Evolutionary conservation across 2,329 filamentous ascomycete genomes (phyloP).

Genomic region (Akanthomyces muscarius): DNA sequence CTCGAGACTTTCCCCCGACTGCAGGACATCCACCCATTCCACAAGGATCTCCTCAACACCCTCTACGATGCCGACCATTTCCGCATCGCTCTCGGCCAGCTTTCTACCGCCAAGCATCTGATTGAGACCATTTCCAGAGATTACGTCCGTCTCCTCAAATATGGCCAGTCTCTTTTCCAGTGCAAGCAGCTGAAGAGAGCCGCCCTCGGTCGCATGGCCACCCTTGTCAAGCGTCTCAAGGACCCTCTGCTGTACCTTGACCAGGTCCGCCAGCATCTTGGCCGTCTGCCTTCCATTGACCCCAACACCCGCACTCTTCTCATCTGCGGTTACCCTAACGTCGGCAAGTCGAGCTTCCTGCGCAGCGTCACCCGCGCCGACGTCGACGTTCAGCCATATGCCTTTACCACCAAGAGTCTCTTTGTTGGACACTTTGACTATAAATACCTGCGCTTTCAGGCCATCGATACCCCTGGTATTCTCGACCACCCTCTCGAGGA

Average conservation of each 20-base stretch:
- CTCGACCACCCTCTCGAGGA: constrained; percentile 95
- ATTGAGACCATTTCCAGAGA: constrained; percentile 96
- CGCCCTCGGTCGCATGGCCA: constrained; percentile 95
- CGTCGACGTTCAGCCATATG: constrained; percentile 95
- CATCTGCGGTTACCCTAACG: constrained; percentile 96
- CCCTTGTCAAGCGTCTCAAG: constrained; percentile 89
- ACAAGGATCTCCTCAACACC: constrained; percentile 79
- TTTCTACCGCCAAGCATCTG: constrained; percentile 92
- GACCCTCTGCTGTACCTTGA: constrained; percentile 94
- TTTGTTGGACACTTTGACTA: constrained; percentile 98
- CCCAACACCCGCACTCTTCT: constrained; percentile 94
- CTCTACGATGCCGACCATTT: constrained; percentile 99
- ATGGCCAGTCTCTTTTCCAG: constrained; percentile 94
- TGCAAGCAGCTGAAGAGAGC: constrained; percentile 98
- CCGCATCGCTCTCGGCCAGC: constrained; percentile 90
- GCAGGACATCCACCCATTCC: constrained; percentile 93
- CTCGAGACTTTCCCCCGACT: constrained; percentile 90
- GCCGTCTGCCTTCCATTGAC: constrained; percentile 96
- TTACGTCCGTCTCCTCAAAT: constrained; percentile 88
- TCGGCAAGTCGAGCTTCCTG: constrained; percentile 95
- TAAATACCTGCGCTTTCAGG: constrained; percentile 62
- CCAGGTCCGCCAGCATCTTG: constrained; percentile 86
- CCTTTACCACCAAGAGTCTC: constrained; percentile 95
- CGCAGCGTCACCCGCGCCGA: constrained; percentile 89
- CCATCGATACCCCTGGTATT: constrained; percentile 98